phyloP scores from a whole-genome alignment of 2,329 filamentous ascomycete genomes.

The Colletotrichum noveboracense region DNA sequence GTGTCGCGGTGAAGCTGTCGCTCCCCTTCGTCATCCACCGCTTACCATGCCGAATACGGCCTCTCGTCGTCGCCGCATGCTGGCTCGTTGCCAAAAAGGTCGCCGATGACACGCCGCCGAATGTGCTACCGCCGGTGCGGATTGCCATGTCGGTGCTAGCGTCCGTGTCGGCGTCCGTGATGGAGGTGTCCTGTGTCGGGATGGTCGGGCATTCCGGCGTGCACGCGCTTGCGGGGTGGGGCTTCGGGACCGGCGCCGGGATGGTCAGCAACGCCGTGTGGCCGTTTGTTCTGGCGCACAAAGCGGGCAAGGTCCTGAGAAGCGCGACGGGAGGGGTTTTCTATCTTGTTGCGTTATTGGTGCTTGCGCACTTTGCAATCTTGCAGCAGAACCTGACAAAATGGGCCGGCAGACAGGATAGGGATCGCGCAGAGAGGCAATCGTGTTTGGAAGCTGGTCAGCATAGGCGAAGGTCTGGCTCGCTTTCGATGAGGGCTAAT shows the following conservation, averaged over 20 bases:
- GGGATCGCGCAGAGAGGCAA: not conserved
- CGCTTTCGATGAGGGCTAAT: constrained; percentile 20
- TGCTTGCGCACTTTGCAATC: constrained; percentile 32
- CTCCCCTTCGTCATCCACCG: constrained; percentile 31
- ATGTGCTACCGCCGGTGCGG: constrained; percentile 34
- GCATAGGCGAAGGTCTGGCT: not conserved
- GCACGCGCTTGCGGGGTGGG: constrained; percentile 39
- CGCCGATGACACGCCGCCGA: constrained; percentile 33
- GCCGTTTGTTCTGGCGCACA: constrained; percentile 33
- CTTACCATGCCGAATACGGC: constrained; percentile 31
- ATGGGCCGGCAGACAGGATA: constrained; percentile 12
- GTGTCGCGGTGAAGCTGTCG: constrained; percentile 31
- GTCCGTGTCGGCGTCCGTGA: constrained; percentile 31
- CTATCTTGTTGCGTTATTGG: constrained; percentile 28
- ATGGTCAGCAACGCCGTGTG: constrained; percentile 30
- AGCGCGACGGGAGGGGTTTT: constrained; percentile 31
- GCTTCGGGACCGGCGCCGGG: constrained; percentile 35
- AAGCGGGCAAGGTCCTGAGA: constrained; percentile 30
- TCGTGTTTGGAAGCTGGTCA: not conserved
- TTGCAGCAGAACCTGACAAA: constrained; percentile 23
- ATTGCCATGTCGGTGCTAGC: constrained; percentile 33
- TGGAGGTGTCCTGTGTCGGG: constrained; percentile 37
- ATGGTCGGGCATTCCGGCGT: constrained; percentile 33
- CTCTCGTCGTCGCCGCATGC: constrained; percentile 27
- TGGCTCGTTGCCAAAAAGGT: constrained; percentile 34